Evolutionary conservation across 2,329 filamentous ascomycete species (phyloP), one percentile per base, ranked within the genome.

Genomic region (Hypoxylon sp.): DNA sequence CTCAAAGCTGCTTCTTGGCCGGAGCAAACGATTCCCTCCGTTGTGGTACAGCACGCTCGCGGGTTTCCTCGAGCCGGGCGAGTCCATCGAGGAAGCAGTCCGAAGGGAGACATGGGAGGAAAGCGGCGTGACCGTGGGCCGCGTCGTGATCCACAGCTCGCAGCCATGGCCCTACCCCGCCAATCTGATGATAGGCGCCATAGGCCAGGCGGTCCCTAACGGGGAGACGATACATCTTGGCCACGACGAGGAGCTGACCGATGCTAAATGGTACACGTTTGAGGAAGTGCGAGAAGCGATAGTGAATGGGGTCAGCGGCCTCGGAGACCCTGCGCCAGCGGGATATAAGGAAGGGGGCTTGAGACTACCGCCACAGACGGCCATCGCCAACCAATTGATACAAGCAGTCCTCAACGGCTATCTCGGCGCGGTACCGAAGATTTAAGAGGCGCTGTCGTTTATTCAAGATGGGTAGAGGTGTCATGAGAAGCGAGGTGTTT

Each of bases 381-480:
- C 95, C 1, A 98, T 99, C 84, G 95, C 95, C 15, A 91, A 98
- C 77, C 91, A 94, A 75, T 79, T 98, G 74, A 88, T 99, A 71
- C 84, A 82, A 54, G 92, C 93, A 1, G 93, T 97, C 13, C 86
- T 90, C 0, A 87, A 89, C 52, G 93, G 93, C 0, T 95, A 91
- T 75, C 80, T 91, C 62, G 83, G 82, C 10, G 82, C 80, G 1
- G 78, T 67, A 3, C 71, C 84, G 62, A 89, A 87, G 76, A 85
- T 85, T 8, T 86, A 77, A 51, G 79, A 75, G 71, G 78, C 77
- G 7, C 17, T 19, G 15, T 13, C 15, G 3, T 8, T 15, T 30
- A 7, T 34, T 34, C 20, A 46, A n/a, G 37, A 19, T 44, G 11
- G 13, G 19, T 13, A 7, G 6, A 17, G 24, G 37, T 47, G 17